Percentiles rank a stretch among this genome's conserved stretches.
Conservation (phyloP, 148 eudicot species). For the Fagopyrum tataricum region DNA sequence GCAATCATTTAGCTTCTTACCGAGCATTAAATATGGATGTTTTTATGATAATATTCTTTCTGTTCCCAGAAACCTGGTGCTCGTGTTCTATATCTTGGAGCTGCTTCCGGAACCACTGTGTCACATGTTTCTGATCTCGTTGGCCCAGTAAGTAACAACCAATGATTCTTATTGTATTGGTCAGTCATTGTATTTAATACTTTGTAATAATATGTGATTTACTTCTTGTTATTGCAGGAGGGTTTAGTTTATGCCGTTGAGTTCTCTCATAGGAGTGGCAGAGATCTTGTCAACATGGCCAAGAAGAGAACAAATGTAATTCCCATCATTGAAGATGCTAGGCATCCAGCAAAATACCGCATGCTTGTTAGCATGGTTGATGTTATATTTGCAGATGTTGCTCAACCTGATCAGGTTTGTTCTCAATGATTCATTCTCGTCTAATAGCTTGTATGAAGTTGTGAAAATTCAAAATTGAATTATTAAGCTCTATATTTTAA, state of each 20-base stretch:
- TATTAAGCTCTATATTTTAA: no score
- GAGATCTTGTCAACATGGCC: conserved; percentile 96
- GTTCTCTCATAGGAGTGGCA: conserved; percentile 94
- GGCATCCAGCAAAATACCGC: conserved; percentile 90
- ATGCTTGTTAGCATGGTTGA: conserved; percentile 99
- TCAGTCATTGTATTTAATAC: not conserved
- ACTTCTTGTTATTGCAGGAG: conserved; percentile 25
- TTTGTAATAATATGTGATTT: not conserved
- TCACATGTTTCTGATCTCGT: conserved; percentile 90
- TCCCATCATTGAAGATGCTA: conserved; percentile 97
- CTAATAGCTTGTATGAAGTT: no score
- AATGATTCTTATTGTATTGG: not conserved
- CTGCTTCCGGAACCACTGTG: conserved; percentile 96
- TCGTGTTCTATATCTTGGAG: conserved; percentile 84
- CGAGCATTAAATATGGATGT: not conserved
- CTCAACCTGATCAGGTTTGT: conserved; percentile 96
- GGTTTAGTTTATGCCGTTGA: conserved; percentile 93
- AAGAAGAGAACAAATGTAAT: conserved; percentile 91
- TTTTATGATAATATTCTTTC: not conserved
- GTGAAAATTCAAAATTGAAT: no score
- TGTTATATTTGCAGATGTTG: conserved; percentile 94
- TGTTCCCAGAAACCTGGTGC: conserved; percentile 64
- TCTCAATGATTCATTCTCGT: not conserved
- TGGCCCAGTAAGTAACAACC: conserved; percentile 64
- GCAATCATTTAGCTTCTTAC: not conserved